Percentiles rank a stretch among this genome's conserved stretches.
Evolutionary conservation across 2,329 filamentous ascomycete genomes (phyloP).

Genomic region (Aspergillus aculeatinus): DNA sequence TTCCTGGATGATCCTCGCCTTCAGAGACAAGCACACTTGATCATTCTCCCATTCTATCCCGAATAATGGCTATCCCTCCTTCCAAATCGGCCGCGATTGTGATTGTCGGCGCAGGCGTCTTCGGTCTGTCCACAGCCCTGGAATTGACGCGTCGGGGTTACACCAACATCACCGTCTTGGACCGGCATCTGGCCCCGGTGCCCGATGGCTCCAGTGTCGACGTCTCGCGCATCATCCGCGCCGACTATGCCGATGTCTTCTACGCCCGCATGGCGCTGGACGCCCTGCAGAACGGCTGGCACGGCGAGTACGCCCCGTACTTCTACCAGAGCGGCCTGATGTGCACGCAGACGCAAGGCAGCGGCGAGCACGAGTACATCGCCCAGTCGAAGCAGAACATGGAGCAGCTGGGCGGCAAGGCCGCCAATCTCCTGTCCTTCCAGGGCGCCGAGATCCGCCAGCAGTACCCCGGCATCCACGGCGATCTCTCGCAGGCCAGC

Average conservation of each 20-base stretch:
- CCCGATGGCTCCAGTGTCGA: conserved; percentile 61
- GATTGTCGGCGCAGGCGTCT: conserved; percentile 46
- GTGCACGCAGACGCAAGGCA: conserved; percentile 38
- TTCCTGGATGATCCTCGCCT: neutral
- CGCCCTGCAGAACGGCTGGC: conserved; percentile 65
- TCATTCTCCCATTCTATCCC: neutral
- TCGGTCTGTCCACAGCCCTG: conserved; percentile 46
- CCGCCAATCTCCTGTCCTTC: conserved; percentile 35
- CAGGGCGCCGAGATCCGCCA: conserved; percentile 33
- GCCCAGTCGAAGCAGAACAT: conserved; percentile 44
- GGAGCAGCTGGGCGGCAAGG: conserved; percentile 33
- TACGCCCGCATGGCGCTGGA: conserved; percentile 73
- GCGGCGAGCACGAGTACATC: conserved; percentile 37
- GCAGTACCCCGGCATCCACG: conserved; percentile 37
- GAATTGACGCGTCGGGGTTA: conserved; percentile 49
- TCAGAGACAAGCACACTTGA: neutral
- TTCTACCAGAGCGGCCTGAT: conserved; percentile 41
- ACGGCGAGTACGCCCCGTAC: conserved; percentile 40
- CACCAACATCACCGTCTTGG: conserved; percentile 49
- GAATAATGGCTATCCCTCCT: neutral
- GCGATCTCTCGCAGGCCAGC: conserved; percentile 35
- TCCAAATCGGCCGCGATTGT: conserved; percentile 30
- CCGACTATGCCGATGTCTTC: conserved; percentile 77
- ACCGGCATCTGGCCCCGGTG: conserved; percentile 54
- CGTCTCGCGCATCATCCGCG: conserved; percentile 61